These are phyloP conservation scores for Xylaria scruposa DNA, from an alignment of 495 filamentous ascomycete genomes.

Conservation along the genomic window DNA sequence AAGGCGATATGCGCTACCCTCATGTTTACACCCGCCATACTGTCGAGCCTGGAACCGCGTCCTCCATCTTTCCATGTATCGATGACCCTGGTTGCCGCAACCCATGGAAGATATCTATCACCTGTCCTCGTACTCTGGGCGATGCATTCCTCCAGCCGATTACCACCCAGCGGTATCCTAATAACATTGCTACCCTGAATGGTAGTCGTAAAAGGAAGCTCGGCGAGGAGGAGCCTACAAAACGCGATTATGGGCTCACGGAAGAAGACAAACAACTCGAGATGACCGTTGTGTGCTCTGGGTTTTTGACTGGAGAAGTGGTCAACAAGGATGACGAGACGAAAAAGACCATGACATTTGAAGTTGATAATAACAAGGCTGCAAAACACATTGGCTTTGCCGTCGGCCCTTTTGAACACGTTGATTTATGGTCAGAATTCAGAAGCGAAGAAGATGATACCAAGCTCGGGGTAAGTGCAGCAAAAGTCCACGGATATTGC, in stretches of 20 bases:
- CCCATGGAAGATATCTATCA: constrained; percentile 87
- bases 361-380: constrained; percentile 70
- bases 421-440: constrained; percentile 83
- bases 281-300: constrained; percentile 87
- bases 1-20: constrained; percentile 80
- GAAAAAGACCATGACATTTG: constrained; percentile 85
- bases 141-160: constrained; percentile 69
- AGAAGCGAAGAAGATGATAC: constrained; percentile 90
- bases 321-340: constrained; percentile 72
- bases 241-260: constrained; percentile 50
- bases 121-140: constrained; percentile 81
- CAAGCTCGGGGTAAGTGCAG: constrained; percentile 79
- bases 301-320: constrained; percentile 82
- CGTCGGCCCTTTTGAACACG: constrained; percentile 91
- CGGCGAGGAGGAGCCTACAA: constrained; percentile 41
- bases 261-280: constrained; percentile 87
- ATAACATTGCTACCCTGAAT: constrained; percentile 18
- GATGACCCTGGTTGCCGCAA: constrained; percentile 81
- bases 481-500: constrained; percentile 88
- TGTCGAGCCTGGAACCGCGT: constrained; percentile 76
- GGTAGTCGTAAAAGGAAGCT: constrained; percentile 44
- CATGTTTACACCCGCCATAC: constrained; percentile 90
- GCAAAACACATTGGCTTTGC: constrained; percentile 90
- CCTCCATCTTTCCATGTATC: constrained; percentile 88
- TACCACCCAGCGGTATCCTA: constrained; percentile 37